Percentiles rank a stretch among this genome's conserved stretches.
Conservation (phyloP, 768 basidiomycete species). For the Collybia nuda region DNA sequence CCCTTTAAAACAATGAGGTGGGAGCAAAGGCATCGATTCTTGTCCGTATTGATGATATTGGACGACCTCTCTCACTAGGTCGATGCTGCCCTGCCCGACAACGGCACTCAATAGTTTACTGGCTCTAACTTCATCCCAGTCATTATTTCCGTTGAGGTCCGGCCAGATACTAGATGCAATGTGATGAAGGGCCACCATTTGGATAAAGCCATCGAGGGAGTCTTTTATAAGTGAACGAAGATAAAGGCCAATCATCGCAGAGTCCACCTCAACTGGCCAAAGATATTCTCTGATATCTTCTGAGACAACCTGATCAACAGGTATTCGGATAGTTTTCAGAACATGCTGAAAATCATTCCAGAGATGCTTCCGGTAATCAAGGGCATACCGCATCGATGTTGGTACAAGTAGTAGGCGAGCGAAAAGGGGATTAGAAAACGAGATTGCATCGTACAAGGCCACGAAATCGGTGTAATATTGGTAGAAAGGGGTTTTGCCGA, state of each 20-base stretch:
- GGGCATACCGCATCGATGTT: slow-evolving; percentile 69
- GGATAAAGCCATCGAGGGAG: slow-evolving; percentile 55
- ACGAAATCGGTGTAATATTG: slow-evolving; percentile 93
- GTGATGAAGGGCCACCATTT: slow-evolving; percentile 75
- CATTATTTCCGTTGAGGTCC: slow-evolving; percentile 41
- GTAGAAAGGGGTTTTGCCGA: slow-evolving; percentile 83
- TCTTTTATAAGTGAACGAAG: slow-evolving; percentile 52
- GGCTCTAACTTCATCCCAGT: slow-evolving; percentile 33
- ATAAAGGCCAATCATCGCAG: slow-evolving; percentile 63
- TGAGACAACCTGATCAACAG: slow-evolving; percentile 51
- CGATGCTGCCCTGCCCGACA: slow-evolving; percentile 45
- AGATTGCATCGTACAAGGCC: slow-evolving; percentile 87
- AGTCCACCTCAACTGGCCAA: slow-evolving; percentile 67
- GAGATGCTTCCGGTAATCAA: slow-evolving; percentile 81
- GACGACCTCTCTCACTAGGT: slow-evolving; percentile 53
- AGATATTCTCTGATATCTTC: slow-evolving; percentile 60
- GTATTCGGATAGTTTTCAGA: slow-evolving; percentile 56
- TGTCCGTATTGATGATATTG: slow-evolving; percentile 39
- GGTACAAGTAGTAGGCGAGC: slow-evolving; percentile 75
- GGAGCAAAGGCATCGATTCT: slow-evolving; percentile 6
- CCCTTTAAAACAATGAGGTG: slow-evolving; percentile 12
- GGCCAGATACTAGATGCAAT: slow-evolving; percentile 75
- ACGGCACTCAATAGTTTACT: slow-evolving; percentile 52
- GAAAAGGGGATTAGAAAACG: slow-evolving; percentile 81
- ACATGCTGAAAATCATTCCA: slow-evolving; percentile 80